Evolutionary conservation across 208 protist genomes (phyloP).

Genomic region (Borovskyia barvae): DNA sequence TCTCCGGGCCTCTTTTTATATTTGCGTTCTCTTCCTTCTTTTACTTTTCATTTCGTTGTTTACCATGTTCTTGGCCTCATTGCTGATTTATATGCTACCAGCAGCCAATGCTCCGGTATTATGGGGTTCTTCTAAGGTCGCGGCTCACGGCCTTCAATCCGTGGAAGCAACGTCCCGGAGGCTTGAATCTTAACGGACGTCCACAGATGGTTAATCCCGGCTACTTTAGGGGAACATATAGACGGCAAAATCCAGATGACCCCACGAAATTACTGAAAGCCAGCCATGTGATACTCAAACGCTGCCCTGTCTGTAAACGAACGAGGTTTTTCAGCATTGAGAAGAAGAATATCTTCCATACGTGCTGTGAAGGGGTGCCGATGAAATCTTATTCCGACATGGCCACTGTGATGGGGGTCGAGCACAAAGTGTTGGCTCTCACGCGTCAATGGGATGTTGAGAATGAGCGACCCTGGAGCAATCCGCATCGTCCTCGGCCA

Average conservation of each 20-base stretch:
- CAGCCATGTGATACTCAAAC: slow-evolving; percentile 78
- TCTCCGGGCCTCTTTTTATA: slow-evolving; percentile 10
- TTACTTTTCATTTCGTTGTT: slow-evolving; percentile 12
- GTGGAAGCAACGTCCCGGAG: slow-evolving; percentile 76
- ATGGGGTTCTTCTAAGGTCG: slow-evolving; percentile 23
- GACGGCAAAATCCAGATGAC: slow-evolving; percentile 74
- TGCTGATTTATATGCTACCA: background rate
- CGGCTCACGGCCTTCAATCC: slow-evolving; percentile 78
- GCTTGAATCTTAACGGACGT: slow-evolving; percentile 61
- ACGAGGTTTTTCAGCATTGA: slow-evolving; percentile 62
- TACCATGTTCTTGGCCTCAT: slow-evolving; percentile 20
- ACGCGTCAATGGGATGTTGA: slow-evolving; percentile 83
- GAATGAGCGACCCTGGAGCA: slow-evolving; percentile 76
- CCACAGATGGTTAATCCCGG: slow-evolving; percentile 80
- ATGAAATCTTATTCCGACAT: slow-evolving; percentile 83
- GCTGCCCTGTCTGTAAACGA: slow-evolving; percentile 72
- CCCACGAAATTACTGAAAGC: slow-evolving; percentile 69
- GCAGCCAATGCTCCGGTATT: slow-evolving; percentile 32
- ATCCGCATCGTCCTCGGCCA: slow-evolving; percentile 74
- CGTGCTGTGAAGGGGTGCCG: slow-evolving; percentile 77
- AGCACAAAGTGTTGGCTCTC: slow-evolving; percentile 53
- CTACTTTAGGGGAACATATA: slow-evolving; percentile 53
- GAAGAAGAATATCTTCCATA: slow-evolving; percentile 71
- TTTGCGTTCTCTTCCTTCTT: slow-evolving; percentile 7
- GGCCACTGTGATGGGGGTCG: slow-evolving; percentile 73